Evolutionary conservation across 768 basidiomycete genomes (phyloP), one percentile per base, ranked within the genome.

Genomic region (Roridomyces roridus): DNA sequence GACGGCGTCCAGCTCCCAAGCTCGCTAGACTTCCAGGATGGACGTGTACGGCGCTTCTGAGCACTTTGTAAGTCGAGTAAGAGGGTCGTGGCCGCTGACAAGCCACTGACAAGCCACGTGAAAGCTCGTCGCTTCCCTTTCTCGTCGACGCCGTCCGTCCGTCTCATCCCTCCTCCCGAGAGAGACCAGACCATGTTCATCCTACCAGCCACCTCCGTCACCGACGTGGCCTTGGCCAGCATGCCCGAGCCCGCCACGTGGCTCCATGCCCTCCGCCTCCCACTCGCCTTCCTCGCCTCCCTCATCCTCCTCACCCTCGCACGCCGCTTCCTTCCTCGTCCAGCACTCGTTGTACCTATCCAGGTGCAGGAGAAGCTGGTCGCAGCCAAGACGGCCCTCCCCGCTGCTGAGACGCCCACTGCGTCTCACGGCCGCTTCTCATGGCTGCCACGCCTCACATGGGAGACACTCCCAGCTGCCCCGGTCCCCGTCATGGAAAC

Each of bases 211-310:
- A 36, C 5, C 35, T 31, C 20, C 20, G 46, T 40, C 12, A 31
- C 46, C 24, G 24, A 31, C 21, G 39, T 28, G 25, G 46, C 45
- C 26, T 6, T 14, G 9, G 37, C 36, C 47, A 8, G 37, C 18
- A 20, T 11, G 9, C 15, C 12, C 37, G 18, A 20, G 21, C 24
- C 31, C 24, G 34, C 1, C 25, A 39, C 25, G 6, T 15, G 14
- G 11, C 25, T 29, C 28, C 37, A 41, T 6, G 1, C 10, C 9
- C 7, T 10, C 2, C 54, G 21, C 53, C 21, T 20, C 46, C 40
- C n/a, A n/a, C 46, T 42, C 47, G 18, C 47, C 31, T 34, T 49
- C 55, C 14, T 37, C 46, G 40, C 47, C 17, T 11, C 55, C 17
- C 46, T 56, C 46, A 0, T 39, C 47, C 2, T 48, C 46, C 24